Evolutionary conservation across 2,329 filamentous ascomycete genomes (phyloP).

Genomic region (Ilyonectria robusta): DNA sequence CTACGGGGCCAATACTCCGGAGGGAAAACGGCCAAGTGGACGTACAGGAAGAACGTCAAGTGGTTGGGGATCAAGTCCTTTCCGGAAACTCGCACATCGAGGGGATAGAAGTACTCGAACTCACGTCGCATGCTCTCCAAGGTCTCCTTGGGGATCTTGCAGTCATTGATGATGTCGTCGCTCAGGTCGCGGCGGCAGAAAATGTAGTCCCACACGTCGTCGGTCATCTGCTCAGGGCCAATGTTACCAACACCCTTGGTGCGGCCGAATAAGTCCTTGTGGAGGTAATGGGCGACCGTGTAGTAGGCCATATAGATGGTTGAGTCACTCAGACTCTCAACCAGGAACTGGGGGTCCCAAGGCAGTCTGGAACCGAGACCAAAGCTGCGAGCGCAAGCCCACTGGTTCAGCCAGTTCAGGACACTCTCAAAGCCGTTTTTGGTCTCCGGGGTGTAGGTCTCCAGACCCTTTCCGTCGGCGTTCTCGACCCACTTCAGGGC

Average conservation of each 20-base stretch:
- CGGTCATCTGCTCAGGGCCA: conserved; percentile 87
- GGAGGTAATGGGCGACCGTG: conserved; percentile 76
- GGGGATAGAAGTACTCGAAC: conserved; percentile 97
- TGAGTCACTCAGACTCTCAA: conserved; percentile 92
- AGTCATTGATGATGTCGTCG: conserved; percentile 74
- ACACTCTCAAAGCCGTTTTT: conserved; percentile 87
- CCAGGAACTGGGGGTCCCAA: conserved; percentile 92
- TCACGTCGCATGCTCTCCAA: conserved; percentile 88
- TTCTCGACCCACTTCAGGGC: conserved; percentile 81
- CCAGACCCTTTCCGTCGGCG: conserved; percentile 76
- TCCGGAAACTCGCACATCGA: conserved; percentile 89
- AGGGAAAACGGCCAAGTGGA: conserved; percentile 91
- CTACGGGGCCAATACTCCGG: conserved; percentile 89
- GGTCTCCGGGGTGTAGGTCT: conserved; percentile 85
- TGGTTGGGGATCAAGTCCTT: conserved; percentile 97
- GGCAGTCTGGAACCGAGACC: conserved; percentile 95
- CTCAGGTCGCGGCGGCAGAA: conserved; percentile 82
- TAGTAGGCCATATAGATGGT: conserved; percentile 94
- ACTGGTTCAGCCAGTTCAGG: conserved; percentile 93
- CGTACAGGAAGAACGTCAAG: conserved; percentile 95
- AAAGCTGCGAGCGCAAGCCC: conserved; percentile 93
- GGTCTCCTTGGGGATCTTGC: conserved; percentile 80
- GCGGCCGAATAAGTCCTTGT: conserved; percentile 89
- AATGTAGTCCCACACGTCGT: conserved; percentile 97
- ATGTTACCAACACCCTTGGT: conserved; percentile 78